phyloP scores from a whole-genome alignment of 768 basidiomycete species.

The Lactifluus echinatus region DNA sequence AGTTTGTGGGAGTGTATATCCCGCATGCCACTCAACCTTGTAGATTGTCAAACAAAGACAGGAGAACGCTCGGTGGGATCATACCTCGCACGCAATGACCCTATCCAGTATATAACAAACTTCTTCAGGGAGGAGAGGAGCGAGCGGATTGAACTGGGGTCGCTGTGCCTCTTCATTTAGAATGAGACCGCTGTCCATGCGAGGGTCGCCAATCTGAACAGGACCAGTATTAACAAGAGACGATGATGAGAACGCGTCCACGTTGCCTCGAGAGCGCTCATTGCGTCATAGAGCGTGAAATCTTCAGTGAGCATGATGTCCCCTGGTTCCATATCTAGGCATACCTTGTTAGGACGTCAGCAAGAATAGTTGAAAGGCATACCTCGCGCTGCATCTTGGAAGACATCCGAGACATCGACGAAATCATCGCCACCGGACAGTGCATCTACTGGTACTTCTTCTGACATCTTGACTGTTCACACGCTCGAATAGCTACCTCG shows the following conservation, averaged over 20 bases:
- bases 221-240: conserved; percentile 13
- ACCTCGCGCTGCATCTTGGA: conserved; percentile 58
- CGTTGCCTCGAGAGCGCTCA: conserved; percentile 84
- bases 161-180: conserved; percentile 31
- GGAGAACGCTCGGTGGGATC: conserved; percentile 10
- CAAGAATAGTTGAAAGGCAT: conserved; percentile 10
- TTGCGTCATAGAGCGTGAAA: conserved; percentile 78
- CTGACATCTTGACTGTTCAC: background rate
- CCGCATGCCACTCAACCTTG: conserved; percentile 84
- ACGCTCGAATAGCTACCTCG: background rate
- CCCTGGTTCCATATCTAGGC: conserved; percentile 52
- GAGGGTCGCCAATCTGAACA: conserved; percentile 76
- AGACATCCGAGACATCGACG: conserved; percentile 52
- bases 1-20: conserved; percentile 79
- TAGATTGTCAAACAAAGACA: conserved; percentile 17
- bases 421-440: conserved; percentile 55
- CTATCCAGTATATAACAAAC: conserved; percentile 85
- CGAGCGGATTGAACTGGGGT: conserved; percentile 53
- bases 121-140: conserved; percentile 64
- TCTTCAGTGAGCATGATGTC: conserved; percentile 57
- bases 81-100: conserved; percentile 70
- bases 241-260: conserved; percentile 15
- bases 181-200: conserved; percentile 75
- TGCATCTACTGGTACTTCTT: background rate
- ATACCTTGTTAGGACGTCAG: background rate